Evolutionary conservation across 108 stramenopile genomes (phyloP), one percentile per base, ranked within the genome.

Genomic region (Cyclostephanos tholiformis): DNA sequence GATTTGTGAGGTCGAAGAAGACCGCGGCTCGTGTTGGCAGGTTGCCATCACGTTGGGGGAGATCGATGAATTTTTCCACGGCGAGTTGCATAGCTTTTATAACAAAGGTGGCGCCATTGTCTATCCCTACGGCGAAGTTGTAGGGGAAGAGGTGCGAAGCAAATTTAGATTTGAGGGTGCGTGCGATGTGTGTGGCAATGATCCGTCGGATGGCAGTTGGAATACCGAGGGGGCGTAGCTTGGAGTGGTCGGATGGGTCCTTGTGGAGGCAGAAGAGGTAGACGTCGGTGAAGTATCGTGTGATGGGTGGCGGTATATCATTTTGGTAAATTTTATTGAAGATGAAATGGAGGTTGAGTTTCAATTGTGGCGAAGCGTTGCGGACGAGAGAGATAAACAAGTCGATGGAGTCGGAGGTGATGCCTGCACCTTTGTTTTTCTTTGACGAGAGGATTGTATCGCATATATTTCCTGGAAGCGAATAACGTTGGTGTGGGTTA

Each of bases 221-320:
- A 0, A 78, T 65, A 4, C 77, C 77, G 6, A 78, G 64, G 0
- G 71, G 77, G 9, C 77, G 51, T 4, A 78, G 70, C 48, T 78
- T 78, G 26, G 51, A 26, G 2, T 51, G 71, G 51, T 78, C 69
- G 23, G 49, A 8, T 20, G 51, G 71, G 25, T 78, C 77, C 41
- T 78, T 78, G 22, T 78, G 64, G 16, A 78, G 71, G 20, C 71
- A 71, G 20, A 78, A 65, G 19, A 78, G 64, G 43, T 78, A 78
- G 53, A 63, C 72, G 48, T 51, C 52, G 1, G 32, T 53, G 70
- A 78, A 43, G 55, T 35, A 72, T 11, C 46, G 51, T 14, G 3
- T 3, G 12, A 64, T 14, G 3, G 12, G 5, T 4, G 39, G 0
- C 13, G 48, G 72, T 0, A 73, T 26, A 16, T 41, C 13, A 11